Conservation (phyloP, 1,284 basidiomycete genomes). For the Chalciporus piperatoides region DNA sequence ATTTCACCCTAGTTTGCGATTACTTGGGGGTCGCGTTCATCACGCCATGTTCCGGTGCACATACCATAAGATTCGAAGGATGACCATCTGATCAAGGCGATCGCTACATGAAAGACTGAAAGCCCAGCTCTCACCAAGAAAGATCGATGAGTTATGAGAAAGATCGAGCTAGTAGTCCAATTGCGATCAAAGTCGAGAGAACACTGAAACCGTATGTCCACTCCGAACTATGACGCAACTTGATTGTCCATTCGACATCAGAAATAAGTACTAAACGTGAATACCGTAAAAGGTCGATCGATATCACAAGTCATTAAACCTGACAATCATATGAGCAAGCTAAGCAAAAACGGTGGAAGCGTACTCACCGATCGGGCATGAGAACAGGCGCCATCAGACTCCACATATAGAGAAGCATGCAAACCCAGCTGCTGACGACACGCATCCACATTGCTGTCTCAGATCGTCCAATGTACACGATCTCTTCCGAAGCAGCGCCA, state of each 20-base stretch:
- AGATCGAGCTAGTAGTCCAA: neutral
- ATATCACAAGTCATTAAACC: conserved; percentile 35
- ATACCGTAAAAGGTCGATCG: conserved; percentile 1
- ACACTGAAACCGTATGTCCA: neutral
- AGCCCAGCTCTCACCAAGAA: neutral
- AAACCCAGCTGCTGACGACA: conserved; percentile 93
- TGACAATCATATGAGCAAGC: conserved; percentile 12
- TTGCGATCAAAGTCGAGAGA: neutral
- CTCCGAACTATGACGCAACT: neutral
- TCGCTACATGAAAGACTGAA: too few relatives aligned
- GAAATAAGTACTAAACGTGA: conserved; percentile 6
- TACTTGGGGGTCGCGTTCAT: conserved; percentile 43
- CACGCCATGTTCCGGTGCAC: conserved; percentile 34
- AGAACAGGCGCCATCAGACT: conserved; percentile 86
- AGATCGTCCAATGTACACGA: conserved; percentile 94
- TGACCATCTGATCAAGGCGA: too few relatives aligned
- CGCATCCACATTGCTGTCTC: conserved; percentile 99
- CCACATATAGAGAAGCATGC: conserved; percentile 88
- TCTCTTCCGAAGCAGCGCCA: conserved; percentile 51
- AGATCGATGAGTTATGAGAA: neutral
- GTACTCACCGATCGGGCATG: conserved; percentile 74
- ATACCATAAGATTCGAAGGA: too few relatives aligned
- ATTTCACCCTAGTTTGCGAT: conserved; percentile 61
- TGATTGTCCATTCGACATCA: neutral
- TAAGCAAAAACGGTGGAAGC: neutral